Percentiles rank a stretch among this genome's conserved stretches.
Conservation (phyloP, 495 filamentous ascomycete genomes). For the Penicillium manginii region DNA sequence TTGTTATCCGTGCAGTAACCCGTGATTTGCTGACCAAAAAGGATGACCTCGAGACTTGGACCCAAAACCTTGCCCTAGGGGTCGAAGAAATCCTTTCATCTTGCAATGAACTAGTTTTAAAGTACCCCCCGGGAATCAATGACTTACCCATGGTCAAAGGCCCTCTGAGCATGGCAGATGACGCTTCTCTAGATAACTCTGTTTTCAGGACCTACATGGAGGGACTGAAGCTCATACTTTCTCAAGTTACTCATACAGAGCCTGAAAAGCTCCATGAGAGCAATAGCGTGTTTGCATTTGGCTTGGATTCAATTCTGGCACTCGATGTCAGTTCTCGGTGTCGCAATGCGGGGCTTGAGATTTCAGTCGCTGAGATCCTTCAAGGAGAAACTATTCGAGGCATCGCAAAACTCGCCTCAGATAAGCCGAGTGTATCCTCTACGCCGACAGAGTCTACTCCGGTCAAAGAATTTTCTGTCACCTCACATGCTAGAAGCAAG, state of each 20-base stretch:
- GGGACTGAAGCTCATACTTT: background rate
- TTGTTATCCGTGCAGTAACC: conserved; percentile 9
- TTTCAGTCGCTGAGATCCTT: conserved; percentile 7
- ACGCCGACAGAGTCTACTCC: background rate
- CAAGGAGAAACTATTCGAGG: conserved; percentile 32
- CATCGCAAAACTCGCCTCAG: conserved; percentile 27
- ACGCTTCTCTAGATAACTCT: background rate
- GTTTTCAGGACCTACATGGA: background rate
- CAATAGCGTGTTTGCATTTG: background rate
- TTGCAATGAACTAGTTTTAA: background rate
- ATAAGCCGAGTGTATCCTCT: conserved; percentile 37
- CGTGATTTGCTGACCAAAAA: background rate
- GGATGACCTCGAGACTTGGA: background rate
- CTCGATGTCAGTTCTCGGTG: background rate
- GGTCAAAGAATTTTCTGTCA: background rate
- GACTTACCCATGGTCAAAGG: background rate
- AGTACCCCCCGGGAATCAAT: background rate
- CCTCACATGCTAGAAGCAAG: background rate
- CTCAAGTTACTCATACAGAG: background rate
- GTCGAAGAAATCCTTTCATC: background rate
- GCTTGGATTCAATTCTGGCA: background rate
- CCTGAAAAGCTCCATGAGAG: background rate
- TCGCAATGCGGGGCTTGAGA: background rate
- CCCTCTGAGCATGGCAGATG: background rate
- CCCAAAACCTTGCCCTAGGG: background rate